Conservation (phyloP, 2,329 filamentous ascomycete genomes). For the Fusarium beomiforme region DNA sequence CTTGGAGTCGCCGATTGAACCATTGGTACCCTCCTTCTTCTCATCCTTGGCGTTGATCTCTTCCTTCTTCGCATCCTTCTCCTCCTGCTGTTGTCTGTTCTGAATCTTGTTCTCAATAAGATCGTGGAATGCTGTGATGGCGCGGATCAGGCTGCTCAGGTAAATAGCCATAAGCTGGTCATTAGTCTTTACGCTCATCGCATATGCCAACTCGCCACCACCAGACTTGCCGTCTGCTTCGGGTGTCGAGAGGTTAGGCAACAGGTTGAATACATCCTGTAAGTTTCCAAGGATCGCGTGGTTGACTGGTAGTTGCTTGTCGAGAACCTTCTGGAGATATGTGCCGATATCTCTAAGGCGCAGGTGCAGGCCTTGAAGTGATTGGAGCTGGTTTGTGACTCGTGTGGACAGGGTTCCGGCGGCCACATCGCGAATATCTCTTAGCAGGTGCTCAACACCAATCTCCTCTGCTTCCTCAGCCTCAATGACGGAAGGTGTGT, state of each 20-base stretch:
- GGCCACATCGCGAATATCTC: slow-evolving; percentile 97
- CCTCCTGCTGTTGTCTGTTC: slow-evolving; percentile 96
- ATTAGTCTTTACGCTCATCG: slow-evolving; percentile 99
- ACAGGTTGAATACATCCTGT: slow-evolving; percentile 99
- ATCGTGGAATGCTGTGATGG: slow-evolving; percentile 98
- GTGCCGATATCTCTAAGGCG: slow-evolving; percentile 93
- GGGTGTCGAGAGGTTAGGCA: slow-evolving; percentile 93
- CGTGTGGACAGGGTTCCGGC: slow-evolving; percentile 96
- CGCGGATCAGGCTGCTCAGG: slow-evolving; percentile 89
- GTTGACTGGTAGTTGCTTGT: slow-evolving; percentile 92
- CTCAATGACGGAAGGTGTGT: slow-evolving; percentile 98
- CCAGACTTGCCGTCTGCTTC: slow-evolving; percentile 70
- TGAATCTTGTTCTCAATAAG: slow-evolving; percentile 99
- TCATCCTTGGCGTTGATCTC: slow-evolving; percentile 69
- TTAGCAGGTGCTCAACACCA: slow-evolving; percentile 95
- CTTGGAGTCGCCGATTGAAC: slow-evolving; percentile 59
- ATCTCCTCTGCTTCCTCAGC: slow-evolving; percentile 99
- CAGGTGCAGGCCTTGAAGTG: slow-evolving; percentile 93
- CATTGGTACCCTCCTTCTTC: slow-evolving; percentile 62
- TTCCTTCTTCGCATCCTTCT: slow-evolving; percentile 88
- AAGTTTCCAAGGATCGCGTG: slow-evolving; percentile 97
- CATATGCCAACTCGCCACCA: slow-evolving; percentile 89
- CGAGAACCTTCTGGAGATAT: slow-evolving; percentile 95
- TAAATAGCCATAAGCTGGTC: slow-evolving; percentile 99
- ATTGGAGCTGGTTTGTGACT: slow-evolving; percentile 97